A percentile compares a stretch with the other conserved stretches of the same genome.
Conservation (phyloP, 768 basidiomycete species). For the Boletus eberwhitei region DNA sequence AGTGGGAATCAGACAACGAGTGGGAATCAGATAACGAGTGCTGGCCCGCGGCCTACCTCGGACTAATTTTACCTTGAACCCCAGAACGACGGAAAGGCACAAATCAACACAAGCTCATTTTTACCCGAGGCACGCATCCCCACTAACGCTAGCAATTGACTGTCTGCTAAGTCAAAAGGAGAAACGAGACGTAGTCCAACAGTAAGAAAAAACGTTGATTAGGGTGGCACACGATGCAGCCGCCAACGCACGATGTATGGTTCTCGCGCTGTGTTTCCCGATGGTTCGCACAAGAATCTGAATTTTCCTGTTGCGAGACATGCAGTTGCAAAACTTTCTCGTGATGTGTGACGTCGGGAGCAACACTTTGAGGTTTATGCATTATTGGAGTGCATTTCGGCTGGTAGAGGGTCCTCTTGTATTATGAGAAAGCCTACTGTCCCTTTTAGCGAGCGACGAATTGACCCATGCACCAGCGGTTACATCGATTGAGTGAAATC, state of each 20-base stretch:
- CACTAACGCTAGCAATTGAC: not conserved
- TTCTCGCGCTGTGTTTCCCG: not conserved
- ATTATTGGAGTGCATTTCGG: too few relatives aligned
- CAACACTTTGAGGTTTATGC: too few relatives aligned
- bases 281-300: too few relatives aligned
- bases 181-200: not conserved
- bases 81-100: not conserved
- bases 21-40: too few relatives aligned
- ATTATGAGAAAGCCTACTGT: too few relatives aligned
- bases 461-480: not conserved
- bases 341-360: too few relatives aligned
- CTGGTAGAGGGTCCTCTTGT: too few relatives aligned
- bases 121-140: not conserved
- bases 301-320: not conserved
- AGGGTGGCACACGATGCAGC: not conserved
- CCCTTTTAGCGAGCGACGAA: not conserved
- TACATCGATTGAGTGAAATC: not conserved
- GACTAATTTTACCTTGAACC: slow-evolving; percentile 5
- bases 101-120: not conserved
- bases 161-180: not conserved
- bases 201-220: not conserved
- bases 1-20: too few relatives aligned
- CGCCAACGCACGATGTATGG: too few relatives aligned
- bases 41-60: not conserved
- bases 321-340: not conserved